Percentiles rank a stretch among this genome's conserved stretches.
These are phyloP conservation scores for Psidium guajava DNA, from an alignment of 345 rosid genomes.

Conservation along the genomic window DNA sequence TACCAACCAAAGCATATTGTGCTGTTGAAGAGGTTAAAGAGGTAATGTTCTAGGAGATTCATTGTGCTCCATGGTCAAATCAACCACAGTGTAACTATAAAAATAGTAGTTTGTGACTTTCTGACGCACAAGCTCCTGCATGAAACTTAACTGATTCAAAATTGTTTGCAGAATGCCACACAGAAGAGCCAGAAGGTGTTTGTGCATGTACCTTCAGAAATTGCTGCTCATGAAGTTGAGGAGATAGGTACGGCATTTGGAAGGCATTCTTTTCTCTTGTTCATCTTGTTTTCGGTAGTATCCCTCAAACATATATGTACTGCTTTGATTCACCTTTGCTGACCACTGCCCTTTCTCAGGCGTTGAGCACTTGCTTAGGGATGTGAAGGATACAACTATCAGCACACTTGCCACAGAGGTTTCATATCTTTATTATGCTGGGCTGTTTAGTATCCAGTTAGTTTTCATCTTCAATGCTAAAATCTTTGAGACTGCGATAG, in stretches of 20 bases:
- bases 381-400: conserved; percentile 82
- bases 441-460: background rate
- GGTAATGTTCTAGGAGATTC: conserved; percentile 19
- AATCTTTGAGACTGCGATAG: background rate
- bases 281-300: background rate
- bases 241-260: conserved; percentile 57
- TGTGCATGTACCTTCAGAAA: conserved; percentile 71
- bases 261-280: background rate
- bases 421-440: background rate
- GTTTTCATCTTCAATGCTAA: background rate
- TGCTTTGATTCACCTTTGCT: background rate
- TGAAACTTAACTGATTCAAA: background rate
- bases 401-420: conserved; percentile 89
- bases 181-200: conserved; percentile 83
- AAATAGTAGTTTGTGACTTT: background rate
- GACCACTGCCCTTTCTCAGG: conserved; percentile 17
- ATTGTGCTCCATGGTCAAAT: background rate
- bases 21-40: conserved; percentile 88
- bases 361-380: conserved; percentile 74
- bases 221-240: conserved; percentile 86
- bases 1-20: conserved; percentile 81
- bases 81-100: background rate
- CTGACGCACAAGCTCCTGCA: background rate
- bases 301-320: background rate
- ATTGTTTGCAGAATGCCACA: conserved; percentile 53